A percentile compares a stretch with the other conserved stretches of the same genome.
phyloP scores from a whole-genome alignment of 2,329 filamentous ascomycete genomes.

The Colletotrichum sp. region DNA sequence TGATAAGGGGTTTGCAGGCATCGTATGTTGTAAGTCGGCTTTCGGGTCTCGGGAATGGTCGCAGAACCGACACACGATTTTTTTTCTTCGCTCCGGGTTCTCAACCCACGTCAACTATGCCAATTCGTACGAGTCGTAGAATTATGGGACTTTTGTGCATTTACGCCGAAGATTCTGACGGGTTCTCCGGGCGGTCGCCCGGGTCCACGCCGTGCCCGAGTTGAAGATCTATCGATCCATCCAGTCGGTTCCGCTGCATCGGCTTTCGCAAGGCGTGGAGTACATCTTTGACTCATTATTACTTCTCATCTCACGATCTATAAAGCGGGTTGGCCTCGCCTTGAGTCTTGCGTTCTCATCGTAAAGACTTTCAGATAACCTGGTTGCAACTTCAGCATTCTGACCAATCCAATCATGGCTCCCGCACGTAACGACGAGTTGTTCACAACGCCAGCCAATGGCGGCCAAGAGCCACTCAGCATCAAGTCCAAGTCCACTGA shows the following conservation, averaged over 20 bases:
- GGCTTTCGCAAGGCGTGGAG: neutral
- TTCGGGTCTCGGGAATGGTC: neutral
- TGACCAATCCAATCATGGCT: slow-evolving; percentile 16
- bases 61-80: neutral
- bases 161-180: neutral
- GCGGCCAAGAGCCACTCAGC: neutral
- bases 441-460: neutral
- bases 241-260: neutral
- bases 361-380: neutral
- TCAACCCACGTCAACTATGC: neutral
- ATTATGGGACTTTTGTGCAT: neutral
- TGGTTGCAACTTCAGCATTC: neutral
- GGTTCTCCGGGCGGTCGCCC: neutral
- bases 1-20: neutral
- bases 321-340: neutral
- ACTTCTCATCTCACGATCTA: neutral
- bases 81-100: neutral
- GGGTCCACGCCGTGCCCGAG: neutral
- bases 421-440: slow-evolving; percentile 20
- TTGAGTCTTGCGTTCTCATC: too few species aligned
- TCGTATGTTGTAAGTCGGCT: slow-evolving; percentile 13
- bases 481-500: neutral
- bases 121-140: neutral
- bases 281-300: neutral
- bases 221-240: neutral